phyloP scores from a whole-genome alignment of 495 filamentous ascomycete species.

The Penicillium psychrofluorescens region DNA sequence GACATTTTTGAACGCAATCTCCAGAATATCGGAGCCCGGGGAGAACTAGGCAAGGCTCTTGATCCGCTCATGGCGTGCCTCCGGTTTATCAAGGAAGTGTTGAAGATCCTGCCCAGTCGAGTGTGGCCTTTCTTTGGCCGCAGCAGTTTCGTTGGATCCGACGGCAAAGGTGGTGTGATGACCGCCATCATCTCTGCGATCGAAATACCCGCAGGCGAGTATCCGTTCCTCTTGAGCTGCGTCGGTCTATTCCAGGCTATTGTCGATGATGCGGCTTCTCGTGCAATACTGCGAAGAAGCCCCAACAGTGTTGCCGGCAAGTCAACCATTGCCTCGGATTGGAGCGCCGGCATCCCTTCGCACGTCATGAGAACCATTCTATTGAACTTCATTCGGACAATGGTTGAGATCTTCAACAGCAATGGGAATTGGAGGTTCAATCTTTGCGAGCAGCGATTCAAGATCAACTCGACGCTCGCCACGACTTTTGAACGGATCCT shows the following conservation, averaged over 20 bases:
- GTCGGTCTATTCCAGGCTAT: conserved; percentile 66
- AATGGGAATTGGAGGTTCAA: conserved; percentile 76
- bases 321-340: conserved; percentile 44
- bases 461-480: conserved; percentile 52
- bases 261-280: conserved; percentile 66
- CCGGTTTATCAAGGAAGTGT: conserved; percentile 66
- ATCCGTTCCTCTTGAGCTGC: conserved; percentile 67
- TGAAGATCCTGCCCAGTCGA: conserved; percentile 65
- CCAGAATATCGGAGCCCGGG: conserved; percentile 50
- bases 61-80: conserved; percentile 65
- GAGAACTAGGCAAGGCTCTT: conserved; percentile 42
- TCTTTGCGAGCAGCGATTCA: conserved; percentile 54
- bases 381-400: conserved; percentile 59
- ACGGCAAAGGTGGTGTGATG: conserved; percentile 66
- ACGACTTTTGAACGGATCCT: conserved; percentile 64
- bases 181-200: conserved; percentile 63
- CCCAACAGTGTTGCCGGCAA: conserved; percentile 44
- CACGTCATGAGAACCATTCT: conserved; percentile 67
- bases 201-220: conserved; percentile 68
- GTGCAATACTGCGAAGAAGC: conserved; percentile 64
- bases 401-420: conserved; percentile 77
- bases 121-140: conserved; percentile 85
- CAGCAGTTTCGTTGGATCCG: conserved; percentile 65
- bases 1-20: conserved; percentile 76
- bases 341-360: conserved; percentile 66